These are phyloP conservation scores for Ophiosphaerella herpotricha DNA, from an alignment of 2,329 filamentous ascomycete genomes.

Conservation along the genomic window DNA sequence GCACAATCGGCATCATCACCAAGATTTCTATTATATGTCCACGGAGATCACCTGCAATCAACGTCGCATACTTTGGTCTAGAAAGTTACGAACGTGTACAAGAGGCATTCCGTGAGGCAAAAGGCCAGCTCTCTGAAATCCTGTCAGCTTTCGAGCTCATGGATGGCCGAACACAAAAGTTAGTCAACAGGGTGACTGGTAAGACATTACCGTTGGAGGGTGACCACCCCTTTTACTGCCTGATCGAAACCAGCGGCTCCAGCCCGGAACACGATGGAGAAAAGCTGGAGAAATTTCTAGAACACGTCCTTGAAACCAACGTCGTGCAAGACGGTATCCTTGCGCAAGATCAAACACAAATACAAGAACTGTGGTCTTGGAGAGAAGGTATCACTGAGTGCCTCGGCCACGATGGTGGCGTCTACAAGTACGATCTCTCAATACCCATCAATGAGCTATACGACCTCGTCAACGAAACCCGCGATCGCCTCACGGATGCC, in stretches of 20 bases:
- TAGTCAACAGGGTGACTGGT: slow-evolving; percentile 65
- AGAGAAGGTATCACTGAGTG: slow-evolving; percentile 91
- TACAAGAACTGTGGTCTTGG: slow-evolving; percentile 84
- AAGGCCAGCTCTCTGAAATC: slow-evolving; percentile 89
- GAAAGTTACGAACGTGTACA: slow-evolving; percentile 90
- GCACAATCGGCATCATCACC: slow-evolving; percentile 93
- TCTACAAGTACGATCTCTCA: slow-evolving; percentile 98
- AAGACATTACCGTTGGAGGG: slow-evolving; percentile 81
- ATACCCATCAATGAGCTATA: slow-evolving; percentile 90
- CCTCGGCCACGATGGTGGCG: slow-evolving; percentile 86
- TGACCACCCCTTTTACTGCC: slow-evolving; percentile 90
- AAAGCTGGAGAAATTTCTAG: slow-evolving; percentile 88
- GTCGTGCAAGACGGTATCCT: slow-evolving; percentile 89
- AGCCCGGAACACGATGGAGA: slow-evolving; percentile 90
- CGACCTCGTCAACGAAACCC: slow-evolving; percentile 82
- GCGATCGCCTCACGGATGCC: slow-evolving; percentile 70
- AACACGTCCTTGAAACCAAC: slow-evolving; percentile 86
- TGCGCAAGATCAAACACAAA: slow-evolving; percentile 91
- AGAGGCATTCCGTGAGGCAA: slow-evolving; percentile 83
- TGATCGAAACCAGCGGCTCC: slow-evolving; percentile 94
- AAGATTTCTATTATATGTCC: slow-evolving; percentile 88
- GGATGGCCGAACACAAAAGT: slow-evolving; percentile 80
- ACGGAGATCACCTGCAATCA: slow-evolving; percentile 82
- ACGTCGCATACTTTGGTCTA: slow-evolving; percentile 92
- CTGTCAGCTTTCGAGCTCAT: slow-evolving; percentile 97